phyloP scores from a whole-genome alignment of 1,139 yeast species.

The Candida sanyaensis region DNA sequence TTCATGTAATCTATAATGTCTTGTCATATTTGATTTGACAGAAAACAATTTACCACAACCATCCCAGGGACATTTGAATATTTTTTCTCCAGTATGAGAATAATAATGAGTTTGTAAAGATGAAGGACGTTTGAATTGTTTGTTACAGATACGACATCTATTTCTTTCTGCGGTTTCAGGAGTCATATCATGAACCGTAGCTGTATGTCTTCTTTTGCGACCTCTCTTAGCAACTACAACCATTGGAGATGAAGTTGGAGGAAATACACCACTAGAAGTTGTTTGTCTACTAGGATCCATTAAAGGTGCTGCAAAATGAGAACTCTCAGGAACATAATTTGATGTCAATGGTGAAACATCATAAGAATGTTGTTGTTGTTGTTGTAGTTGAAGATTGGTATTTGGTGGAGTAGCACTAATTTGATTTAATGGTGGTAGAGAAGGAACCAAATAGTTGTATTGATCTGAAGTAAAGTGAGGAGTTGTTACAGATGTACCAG shows the following conservation, averaged over 20 bases:
- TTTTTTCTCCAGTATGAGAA: slow-evolving; percentile 87
- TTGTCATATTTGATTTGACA: slow-evolving; percentile 77
- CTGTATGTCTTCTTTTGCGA: slow-evolving; percentile 19
- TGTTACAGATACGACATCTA: slow-evolving; percentile 69
- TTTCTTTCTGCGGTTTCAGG: slow-evolving; percentile 38
- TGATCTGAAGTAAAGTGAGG: slow-evolving; percentile 5
- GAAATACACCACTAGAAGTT: neutral
- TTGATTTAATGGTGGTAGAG: slow-evolving; percentile 9
- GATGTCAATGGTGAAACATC: slow-evolving; percentile 5
- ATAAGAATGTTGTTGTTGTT: neutral
- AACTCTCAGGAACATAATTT: slow-evolving; percentile 1
- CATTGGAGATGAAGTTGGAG: neutral
- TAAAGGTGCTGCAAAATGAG: slow-evolving; percentile 4
- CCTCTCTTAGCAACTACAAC: slow-evolving; percentile 1
- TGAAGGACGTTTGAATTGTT: slow-evolving; percentile 79
- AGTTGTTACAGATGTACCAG: neutral
- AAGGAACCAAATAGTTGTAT: slow-evolving; percentile 10
- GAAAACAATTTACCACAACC: slow-evolving; percentile 73
- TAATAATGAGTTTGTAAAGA: slow-evolving; percentile 79
- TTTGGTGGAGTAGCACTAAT: slow-evolving; percentile 4
- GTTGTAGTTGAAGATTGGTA: slow-evolving; percentile 4
- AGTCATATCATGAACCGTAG: slow-evolving; percentile 29
- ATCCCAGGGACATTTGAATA: slow-evolving; percentile 65
- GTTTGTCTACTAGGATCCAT: slow-evolving; percentile 3
- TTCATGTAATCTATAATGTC: slow-evolving; percentile 71